phyloP scores from a whole-genome alignment of 2,329 filamentous ascomycete genomes.

The Sclerotinia trifoliorum region DNA sequence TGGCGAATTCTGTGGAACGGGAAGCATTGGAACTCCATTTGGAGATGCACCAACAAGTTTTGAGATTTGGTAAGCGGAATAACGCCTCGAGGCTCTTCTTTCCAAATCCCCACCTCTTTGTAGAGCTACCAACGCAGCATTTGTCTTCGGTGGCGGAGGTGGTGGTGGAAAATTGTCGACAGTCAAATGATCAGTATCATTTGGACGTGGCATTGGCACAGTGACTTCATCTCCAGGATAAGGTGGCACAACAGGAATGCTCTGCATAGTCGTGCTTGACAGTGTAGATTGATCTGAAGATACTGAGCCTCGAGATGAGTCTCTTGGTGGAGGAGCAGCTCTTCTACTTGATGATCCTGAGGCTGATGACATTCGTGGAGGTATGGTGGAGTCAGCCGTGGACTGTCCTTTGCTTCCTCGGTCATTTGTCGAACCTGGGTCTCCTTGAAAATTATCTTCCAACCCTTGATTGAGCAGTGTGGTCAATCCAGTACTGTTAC shows the following conservation, averaged over 20 bases:
- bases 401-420: slow-evolving; percentile 26
- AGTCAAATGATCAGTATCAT: slow-evolving; percentile 43
- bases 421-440: slow-evolving; percentile 27
- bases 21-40: slow-evolving; percentile 80
- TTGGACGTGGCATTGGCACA: slow-evolving; percentile 47
- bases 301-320: slow-evolving; percentile 52
- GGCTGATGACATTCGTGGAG: slow-evolving; percentile 47
- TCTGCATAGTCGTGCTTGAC: slow-evolving; percentile 75
- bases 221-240: slow-evolving; percentile 62
- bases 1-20: slow-evolving; percentile 79
- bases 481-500: slow-evolving; percentile 56
- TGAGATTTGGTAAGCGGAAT: slow-evolving; percentile 94
- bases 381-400: slow-evolving; percentile 42
- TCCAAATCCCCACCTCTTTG: slow-evolving; percentile 92
- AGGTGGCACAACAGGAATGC: slow-evolving; percentile 69
- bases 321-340: slow-evolving; percentile 43
- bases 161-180: slow-evolving; percentile 69
- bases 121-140: slow-evolving; percentile 85
- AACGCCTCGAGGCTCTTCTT: slow-evolving; percentile 84
- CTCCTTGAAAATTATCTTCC: slow-evolving; percentile 33
- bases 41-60: slow-evolving; percentile 83
- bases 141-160: slow-evolving; percentile 77
- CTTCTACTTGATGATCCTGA: slow-evolving; percentile 29
- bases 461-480: slow-evolving; percentile 58
- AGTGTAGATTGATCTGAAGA: slow-evolving; percentile 62